Evolutionary conservation across 345 rosid genomes (phyloP).

Genomic region (Noccaea bulbosa): DNA sequence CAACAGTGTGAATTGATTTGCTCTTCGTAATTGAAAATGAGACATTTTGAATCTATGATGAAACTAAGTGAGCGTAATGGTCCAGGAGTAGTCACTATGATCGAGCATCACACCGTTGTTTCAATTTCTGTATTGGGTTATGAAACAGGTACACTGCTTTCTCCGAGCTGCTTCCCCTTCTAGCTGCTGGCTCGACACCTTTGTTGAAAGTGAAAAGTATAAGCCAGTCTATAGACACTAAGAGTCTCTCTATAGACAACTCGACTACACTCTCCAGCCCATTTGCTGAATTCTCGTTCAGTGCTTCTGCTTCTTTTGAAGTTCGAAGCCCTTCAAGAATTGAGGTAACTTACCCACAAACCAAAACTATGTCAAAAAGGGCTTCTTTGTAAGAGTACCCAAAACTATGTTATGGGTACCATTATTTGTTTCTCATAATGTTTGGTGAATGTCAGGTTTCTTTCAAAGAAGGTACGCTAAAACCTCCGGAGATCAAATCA

Average conservation of each 20-base stretch:
- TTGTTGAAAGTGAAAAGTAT: slow-evolving; percentile 76
- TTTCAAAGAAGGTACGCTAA: slow-evolving; percentile 81
- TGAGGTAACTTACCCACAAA: too few relatives aligned
- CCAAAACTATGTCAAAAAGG: too few relatives aligned
- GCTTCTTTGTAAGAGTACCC: too few relatives aligned
- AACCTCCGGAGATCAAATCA: slow-evolving; percentile 84
- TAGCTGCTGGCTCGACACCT: slow-evolving; percentile 76
- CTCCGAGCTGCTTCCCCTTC: slow-evolving; percentile 89
- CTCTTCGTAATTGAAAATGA: not conserved
- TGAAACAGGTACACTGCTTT: slow-evolving; percentile 80
- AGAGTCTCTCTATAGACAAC: slow-evolving; percentile 63
- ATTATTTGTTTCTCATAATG: slow-evolving; percentile 6
- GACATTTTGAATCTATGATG: slow-evolving; percentile 21
- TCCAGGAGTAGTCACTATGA: not conserved
- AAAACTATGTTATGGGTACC: too few relatives aligned
- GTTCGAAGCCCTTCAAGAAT: slow-evolving; percentile 83
- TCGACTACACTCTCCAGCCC: slow-evolving; percentile 71
- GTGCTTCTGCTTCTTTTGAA: slow-evolving; percentile 81
- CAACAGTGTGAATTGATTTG: slow-evolving; percentile 9
- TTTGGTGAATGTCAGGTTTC: slow-evolving; percentile 60
- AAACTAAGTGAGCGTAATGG: slow-evolving; percentile 2
- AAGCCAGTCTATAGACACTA: slow-evolving; percentile 62
- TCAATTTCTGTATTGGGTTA: not conserved
- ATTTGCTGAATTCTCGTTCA: slow-evolving; percentile 81
- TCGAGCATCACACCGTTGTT: not conserved